Evolutionary conservation across 768 basidiomycete genomes (phyloP), one percentile per base, ranked within the genome.

Genomic region (Suillus paluster): DNA sequence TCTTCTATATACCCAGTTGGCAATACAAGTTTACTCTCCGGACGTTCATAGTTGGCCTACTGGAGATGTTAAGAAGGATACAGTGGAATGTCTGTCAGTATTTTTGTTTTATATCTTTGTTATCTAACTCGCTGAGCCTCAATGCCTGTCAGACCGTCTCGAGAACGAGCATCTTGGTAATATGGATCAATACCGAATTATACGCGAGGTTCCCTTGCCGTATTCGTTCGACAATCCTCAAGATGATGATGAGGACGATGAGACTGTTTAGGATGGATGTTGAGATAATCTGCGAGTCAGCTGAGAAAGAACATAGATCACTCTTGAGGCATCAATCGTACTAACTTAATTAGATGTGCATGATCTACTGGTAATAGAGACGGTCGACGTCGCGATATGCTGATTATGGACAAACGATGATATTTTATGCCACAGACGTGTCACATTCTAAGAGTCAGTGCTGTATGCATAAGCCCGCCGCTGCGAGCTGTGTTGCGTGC

Each of bases 101-200:
- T 41, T 19, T 44, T 49, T 17, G 56, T 14, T 44, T 50, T 7
- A 59, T 17, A 11, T 41, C 34, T 48, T 39, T 44, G 38, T 25
- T 19, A 21, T 12, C 5, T 21, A 23, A 10, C 38, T 59, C 21
- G 34, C 21, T 19, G n/a, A 62, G 19, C 27, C 59, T 64, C 3
- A 38, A 25, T 14, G 38, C 38, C 8, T 50, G 36, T 19, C 66
- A 92, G 89, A 85, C 74, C 91, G 92, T 66, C 76, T 94, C 45
- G 92, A 96, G 74, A 95, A 92, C 76, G 95, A 97, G 76, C 95
- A 97, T 66, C 77, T 96, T 30, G 92, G 92, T 80, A 97, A 97
- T 73, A 86, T 92, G 74, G 93, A 94, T 81, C 94, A 95, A 68
- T 97, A 94, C 73, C 92, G 95, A 25, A 86, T 92, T 46, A 94